These are phyloP conservation scores for Oryza glumipatula DNA, from an alignment of 176 grass and related monocot genomes.

Conservation along the genomic window DNA sequence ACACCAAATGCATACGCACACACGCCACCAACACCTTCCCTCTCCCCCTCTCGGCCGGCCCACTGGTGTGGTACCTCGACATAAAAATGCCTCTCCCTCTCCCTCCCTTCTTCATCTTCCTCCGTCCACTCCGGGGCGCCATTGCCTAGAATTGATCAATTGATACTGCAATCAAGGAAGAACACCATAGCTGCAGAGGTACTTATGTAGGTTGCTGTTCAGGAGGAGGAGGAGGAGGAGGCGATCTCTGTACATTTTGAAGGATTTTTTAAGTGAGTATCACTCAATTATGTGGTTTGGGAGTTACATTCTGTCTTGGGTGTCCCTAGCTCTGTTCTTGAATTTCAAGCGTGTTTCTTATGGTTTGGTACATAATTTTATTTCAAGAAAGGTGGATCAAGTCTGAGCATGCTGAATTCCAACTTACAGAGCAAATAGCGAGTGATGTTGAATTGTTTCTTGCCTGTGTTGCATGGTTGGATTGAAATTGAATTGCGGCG, in stretches of 20 bases:
- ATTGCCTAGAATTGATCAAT: background rate
- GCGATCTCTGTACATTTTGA: background rate
- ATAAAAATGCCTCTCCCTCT: slow-evolving; percentile 32
- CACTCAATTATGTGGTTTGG: background rate
- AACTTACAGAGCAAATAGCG: background rate
- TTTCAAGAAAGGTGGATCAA: background rate
- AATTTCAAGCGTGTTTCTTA: background rate
- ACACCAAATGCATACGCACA: background rate
- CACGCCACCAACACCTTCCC: slow-evolving; percentile 44
- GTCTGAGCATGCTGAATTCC: background rate
- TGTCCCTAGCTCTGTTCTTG: background rate
- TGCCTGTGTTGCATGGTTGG: background rate
- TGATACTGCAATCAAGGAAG: slow-evolving; percentile 1
- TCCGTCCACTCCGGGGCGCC: background rate
- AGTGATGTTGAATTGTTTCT: background rate
- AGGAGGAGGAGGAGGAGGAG: slow-evolving; percentile 13
- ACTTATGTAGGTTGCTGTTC: background rate
- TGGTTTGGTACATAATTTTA: background rate
- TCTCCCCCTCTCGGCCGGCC: background rate
- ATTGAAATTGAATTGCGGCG: background rate
- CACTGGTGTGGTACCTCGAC: background rate
- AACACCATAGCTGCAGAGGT: background rate
- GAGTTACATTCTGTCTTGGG: background rate
- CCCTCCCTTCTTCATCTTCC: slow-evolving; percentile 36
- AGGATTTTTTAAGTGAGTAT: slow-evolving; percentile 41